These are phyloP conservation scores for Quercus dentata DNA, from an alignment of 306 rosid genomes.

Conservation along the genomic window DNA sequence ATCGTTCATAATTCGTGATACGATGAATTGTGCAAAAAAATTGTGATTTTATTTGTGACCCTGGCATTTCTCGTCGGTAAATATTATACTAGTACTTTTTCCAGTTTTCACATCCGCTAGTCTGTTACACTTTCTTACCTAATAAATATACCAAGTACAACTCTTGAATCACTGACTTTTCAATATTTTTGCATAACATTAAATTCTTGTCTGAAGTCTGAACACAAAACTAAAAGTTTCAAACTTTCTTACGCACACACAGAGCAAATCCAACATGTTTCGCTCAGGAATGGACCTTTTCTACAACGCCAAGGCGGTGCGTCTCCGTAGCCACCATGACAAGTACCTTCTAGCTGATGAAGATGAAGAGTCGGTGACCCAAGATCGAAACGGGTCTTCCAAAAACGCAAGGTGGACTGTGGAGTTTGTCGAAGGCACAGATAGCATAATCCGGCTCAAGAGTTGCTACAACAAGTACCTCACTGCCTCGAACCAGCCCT, in stretches of 20 bases:
- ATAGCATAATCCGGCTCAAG: slow-evolving; percentile 68
- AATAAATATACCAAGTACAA: too few species aligned
- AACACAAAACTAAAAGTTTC: not conserved
- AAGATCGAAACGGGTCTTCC: slow-evolving; percentile 65
- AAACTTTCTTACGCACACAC: not conserved
- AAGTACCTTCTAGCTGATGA: slow-evolving; percentile 80
- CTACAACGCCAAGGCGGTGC: slow-evolving; percentile 73
- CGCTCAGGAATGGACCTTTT: slow-evolving; percentile 62
- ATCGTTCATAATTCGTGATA: too few species aligned
- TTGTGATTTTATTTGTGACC: too few species aligned
- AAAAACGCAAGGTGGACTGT: slow-evolving; percentile 62
- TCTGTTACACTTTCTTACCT: too few species aligned
- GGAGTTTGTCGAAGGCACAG: slow-evolving; percentile 52
- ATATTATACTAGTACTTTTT: too few species aligned
- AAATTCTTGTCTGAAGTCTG: not conserved
- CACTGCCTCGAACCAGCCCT: slow-evolving; percentile 66
- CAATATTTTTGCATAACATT: too few species aligned
- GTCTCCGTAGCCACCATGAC: slow-evolving; percentile 71
- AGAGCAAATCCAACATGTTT: slow-evolving; percentile 42
- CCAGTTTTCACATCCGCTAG: too few species aligned
- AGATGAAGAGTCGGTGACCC: slow-evolving; percentile 77
- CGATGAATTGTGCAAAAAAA: too few species aligned
- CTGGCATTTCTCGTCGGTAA: too few species aligned
- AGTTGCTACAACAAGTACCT: slow-evolving; percentile 79
- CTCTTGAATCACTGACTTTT: too few species aligned